Evolutionary conservation across 163 green algal species (phyloP).

Genomic region (Scenedesmus sp.): DNA sequence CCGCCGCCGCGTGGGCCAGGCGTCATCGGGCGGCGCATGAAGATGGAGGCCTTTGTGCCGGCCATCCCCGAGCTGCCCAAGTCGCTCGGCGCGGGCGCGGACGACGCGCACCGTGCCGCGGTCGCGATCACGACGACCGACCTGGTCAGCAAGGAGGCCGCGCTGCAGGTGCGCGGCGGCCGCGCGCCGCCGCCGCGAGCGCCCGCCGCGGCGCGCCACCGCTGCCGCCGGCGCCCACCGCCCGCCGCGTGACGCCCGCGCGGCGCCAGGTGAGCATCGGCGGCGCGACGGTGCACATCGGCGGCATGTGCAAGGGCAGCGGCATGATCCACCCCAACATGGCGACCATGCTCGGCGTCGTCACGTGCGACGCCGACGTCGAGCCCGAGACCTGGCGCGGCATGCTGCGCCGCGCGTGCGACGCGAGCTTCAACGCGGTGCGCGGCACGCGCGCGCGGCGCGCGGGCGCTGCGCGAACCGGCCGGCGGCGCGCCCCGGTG

Average conservation of each 20-base stretch:
- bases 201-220: too few relatives aligned
- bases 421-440: constrained; percentile 88
- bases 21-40: constrained; percentile 96
- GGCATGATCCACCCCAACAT: constrained; percentile 99
- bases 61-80: constrained; percentile 75
- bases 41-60: constrained; percentile 83
- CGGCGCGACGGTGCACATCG: constrained; percentile 81
- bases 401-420: constrained; percentile 76
- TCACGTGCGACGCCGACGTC: constrained; percentile 95
- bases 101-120: constrained; percentile 82
- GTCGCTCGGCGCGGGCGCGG: constrained; percentile 62
- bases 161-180: constrained; percentile 47
- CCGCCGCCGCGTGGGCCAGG: too few relatives aligned
- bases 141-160: constrained; percentile 72
- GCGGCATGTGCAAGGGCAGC: constrained; percentile 95
- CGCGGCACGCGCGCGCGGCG: too few relatives aligned
- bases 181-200: too few relatives aligned
- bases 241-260: too few relatives aligned
- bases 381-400: constrained; percentile 74
- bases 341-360: constrained; percentile 96
- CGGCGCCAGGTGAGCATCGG: constrained; percentile 63
- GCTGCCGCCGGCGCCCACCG: too few relatives aligned
- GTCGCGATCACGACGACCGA: constrained; percentile 98
- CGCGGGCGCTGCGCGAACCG: too few relatives aligned
- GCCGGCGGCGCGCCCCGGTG: too few relatives aligned